Percentiles rank a stretch among this genome's conserved stretches.
Evolutionary conservation across 306 rosid genomes (phyloP).

Genomic region (Gillenia trifoliata): DNA sequence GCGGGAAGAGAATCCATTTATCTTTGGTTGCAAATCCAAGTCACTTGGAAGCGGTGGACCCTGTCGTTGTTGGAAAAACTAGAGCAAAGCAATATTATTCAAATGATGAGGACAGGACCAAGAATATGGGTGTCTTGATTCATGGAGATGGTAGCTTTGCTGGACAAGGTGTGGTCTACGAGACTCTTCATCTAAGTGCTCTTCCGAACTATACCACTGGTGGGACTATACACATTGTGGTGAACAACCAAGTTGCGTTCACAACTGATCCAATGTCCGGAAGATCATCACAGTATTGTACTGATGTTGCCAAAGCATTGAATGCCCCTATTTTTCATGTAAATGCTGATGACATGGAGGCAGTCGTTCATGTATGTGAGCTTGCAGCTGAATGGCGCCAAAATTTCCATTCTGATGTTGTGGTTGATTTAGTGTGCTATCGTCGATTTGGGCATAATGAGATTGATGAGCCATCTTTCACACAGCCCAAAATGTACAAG

Average conservation of each 20-base stretch:
- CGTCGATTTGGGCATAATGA: constrained; percentile 96
- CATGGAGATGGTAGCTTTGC: constrained; percentile 99
- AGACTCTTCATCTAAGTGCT: constrained; percentile 92
- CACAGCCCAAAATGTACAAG: constrained; percentile 98
- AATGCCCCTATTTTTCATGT: constrained; percentile 91
- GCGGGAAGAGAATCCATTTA: constrained; percentile 76
- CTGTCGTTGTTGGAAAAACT: constrained; percentile 91
- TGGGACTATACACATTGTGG: constrained; percentile 87
- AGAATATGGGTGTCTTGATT: constrained; percentile 78
- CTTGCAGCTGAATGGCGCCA: constrained; percentile 99
- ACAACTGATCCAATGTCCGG: constrained; percentile 88
- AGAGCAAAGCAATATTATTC: constrained; percentile 89
- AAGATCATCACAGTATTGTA: constrained; percentile 88
- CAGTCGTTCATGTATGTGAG: constrained; percentile 93
- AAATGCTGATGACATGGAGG: constrained; percentile 91
- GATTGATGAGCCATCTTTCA: constrained; percentile 96
- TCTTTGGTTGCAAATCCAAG: constrained; percentile 95
- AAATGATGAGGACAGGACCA: constrained; percentile 63
- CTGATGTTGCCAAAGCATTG: constrained; percentile 95
- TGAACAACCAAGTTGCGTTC: constrained; percentile 94
- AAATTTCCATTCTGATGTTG: constrained; percentile 94
- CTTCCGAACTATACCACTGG: constrained; percentile 95
- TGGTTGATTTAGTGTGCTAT: constrained; percentile 92
- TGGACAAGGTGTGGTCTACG: constrained; percentile 97
- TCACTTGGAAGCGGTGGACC: constrained; percentile 96